Evolutionary conservation across 306 rosid genomes (phyloP), one percentile per base, ranked within the genome.

Genomic region (Prunus kanzakura): DNA sequence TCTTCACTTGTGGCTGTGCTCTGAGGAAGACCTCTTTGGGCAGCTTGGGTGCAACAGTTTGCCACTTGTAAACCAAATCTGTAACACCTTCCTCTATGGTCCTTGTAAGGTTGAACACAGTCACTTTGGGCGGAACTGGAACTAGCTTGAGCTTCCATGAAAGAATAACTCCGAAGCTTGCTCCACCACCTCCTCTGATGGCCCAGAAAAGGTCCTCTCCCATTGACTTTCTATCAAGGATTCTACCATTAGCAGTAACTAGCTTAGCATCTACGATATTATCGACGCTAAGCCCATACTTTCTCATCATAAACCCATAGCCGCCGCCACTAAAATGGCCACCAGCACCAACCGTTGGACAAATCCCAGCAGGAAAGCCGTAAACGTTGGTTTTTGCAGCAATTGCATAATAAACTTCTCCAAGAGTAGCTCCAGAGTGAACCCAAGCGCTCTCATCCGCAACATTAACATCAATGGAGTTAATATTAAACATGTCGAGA

Each of bases 121-220:
- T 93, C 68, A 89, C 92, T 2, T 71, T 86, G 9, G 82, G 8
- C 1, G 96, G 97, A 1, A 90, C 91, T 9, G 50, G 80, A 67
- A 86, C 93, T 1, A 93, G 54, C 41, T 83, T 87, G 52, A 90
- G 81, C 76, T 87, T 89, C 91, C 93, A 93, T 60, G 87, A 76
- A 3, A 89, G 82, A 38, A 88, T 83, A 10, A 89, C 71, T 8
- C 92, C 92, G 61, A 89, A 86, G 76, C 91, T 87, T 0, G 86
- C 94, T 15, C 91, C 94, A 1, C 97, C 94, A 6, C 97, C 94
- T 20, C 97, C 94, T 78, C 89, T 85, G 60, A 91, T 89, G 0
- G 97, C 93, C 97, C 94, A 91, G 64, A 91, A 89, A 0, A 91
- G 56, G 27, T 86, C 94, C n/a, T 91, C 94, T 14, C 90, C 93